phyloP scores from a whole-genome alignment of 1,284 basidiomycete species.

The Ustilago loliicola region DNA sequence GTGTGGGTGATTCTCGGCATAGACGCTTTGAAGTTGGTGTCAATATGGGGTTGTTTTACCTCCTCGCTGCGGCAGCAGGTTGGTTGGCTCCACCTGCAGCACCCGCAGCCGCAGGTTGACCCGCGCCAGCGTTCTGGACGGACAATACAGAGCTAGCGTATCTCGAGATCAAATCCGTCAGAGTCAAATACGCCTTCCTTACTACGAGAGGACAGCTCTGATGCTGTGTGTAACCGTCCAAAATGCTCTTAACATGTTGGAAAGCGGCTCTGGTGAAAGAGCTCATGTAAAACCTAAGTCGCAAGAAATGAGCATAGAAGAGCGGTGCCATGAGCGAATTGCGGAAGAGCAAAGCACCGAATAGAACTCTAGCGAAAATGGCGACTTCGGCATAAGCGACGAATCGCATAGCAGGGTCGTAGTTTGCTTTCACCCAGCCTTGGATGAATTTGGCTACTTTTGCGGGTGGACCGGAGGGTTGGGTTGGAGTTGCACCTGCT shows the following conservation, averaged over 20 bases:
- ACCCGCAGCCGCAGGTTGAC: conserved; percentile 10
- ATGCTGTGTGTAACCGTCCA: conserved; percentile 63
- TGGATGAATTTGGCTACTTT: conserved; percentile 67
- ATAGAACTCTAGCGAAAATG: conserved; percentile 67
- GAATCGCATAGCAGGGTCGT: conserved; percentile 71
- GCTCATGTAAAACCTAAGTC: conserved; percentile 69
- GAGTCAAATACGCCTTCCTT: conserved; percentile 64
- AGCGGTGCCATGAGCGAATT: conserved; percentile 67
- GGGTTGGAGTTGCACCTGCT: conserved; percentile 27
- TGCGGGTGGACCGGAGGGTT: conserved; percentile 50
- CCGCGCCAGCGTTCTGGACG: conserved; percentile 41
- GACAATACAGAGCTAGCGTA: conserved; percentile 68
- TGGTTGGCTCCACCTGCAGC: conserved; percentile 20
- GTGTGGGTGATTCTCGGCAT: too few species aligned
- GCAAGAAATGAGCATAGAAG: conserved; percentile 68
- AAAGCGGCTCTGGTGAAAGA: conserved; percentile 68
- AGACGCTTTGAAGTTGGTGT: background rate
- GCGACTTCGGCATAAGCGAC: conserved; percentile 70
- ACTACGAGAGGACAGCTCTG: conserved; percentile 65
- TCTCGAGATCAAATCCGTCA: conserved; percentile 65
- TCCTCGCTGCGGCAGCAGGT: background rate
- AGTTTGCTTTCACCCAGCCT: conserved; percentile 70
- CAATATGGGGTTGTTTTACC: background rate
- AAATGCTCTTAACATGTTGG: conserved; percentile 61
- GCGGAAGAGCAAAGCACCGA: conserved; percentile 67